Evolutionary conservation across 192 early-diverging fungal species (phyloP), one percentile per base, ranked within the genome.

Genomic region (Oehlia diaphana): DNA sequence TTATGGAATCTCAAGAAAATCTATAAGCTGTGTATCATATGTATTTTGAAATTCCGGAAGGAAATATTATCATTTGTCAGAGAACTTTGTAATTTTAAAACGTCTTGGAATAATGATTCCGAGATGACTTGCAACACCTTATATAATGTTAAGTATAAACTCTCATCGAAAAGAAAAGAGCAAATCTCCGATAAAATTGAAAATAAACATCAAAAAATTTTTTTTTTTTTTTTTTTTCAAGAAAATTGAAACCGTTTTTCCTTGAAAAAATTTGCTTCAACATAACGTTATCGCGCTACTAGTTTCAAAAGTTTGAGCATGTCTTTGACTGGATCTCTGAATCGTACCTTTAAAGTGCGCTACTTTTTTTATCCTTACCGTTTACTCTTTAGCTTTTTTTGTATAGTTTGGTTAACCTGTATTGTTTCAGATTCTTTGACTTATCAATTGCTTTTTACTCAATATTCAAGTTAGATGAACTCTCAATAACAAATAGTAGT

Each of bases 1-100:
- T 70, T n/a, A n/a, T 70, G 68, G 68, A 39, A 26, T 37, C 68
- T 68, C 66, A 37, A 37, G 37, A 70, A 42, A 44, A 70, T 70
- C 68, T 70, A 70, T 70, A 70, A 42, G 37, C 14, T 39, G 12
- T 44, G 12, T 44, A 39, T 37, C 37, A 37, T 28, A 69, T 37
- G 21, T 70, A 70, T 39, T 42, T 70, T 42, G 68, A 70, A 37
- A 70, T 39, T 70, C 68, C 68, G 21, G 33, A 42, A 7, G 21
- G 21, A 42, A 21, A 39, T 70, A 70, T 37, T 14, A 12, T 70
- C 13, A 21, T 10, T 70, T 70, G 68, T 70, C 37, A 39, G 31
- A 9, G 50, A 58, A 58, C 50, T 58, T 58, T 53, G 50, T 53
- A 19, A 42, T 42, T 42, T 42, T 42, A 42, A 42, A 42, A 13